These are phyloP conservation scores for Zanthoxylum bungeanum DNA, from an alignment of 345 rosid genomes.

Conservation along the genomic window DNA sequence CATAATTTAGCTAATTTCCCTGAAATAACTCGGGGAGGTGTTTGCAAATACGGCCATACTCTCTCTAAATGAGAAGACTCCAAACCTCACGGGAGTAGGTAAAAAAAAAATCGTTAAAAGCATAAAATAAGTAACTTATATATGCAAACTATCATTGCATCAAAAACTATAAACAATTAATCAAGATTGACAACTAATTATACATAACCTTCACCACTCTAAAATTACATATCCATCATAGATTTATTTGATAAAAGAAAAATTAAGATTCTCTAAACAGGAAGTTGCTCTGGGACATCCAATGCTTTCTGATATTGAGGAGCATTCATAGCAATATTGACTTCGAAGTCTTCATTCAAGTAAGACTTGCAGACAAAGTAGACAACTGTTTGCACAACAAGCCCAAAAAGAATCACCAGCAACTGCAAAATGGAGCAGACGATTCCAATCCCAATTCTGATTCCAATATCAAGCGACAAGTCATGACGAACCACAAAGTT, in stretches of 20 bases:
- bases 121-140: too few relatives aligned
- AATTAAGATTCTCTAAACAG: not conserved
- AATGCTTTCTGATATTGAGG: not conserved
- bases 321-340: constrained; percentile 14
- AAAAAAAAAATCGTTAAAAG: too few relatives aligned
- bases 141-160: too few relatives aligned
- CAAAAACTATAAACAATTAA: too few relatives aligned
- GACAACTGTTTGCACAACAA: constrained; percentile 41
- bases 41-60: too few relatives aligned
- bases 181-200: not conserved
- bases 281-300: not conserved
- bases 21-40: too few relatives aligned
- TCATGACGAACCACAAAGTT: constrained; percentile 9
- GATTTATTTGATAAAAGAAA: too few relatives aligned
- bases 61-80: too few relatives aligned
- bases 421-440: constrained; percentile 31
- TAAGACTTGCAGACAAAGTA: constrained; percentile 61
- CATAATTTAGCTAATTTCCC: too few relatives aligned
- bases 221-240: too few relatives aligned
- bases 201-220: not conserved
- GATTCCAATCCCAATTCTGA: constrained; percentile 20
- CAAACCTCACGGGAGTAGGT: too few relatives aligned
- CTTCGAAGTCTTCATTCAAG: too few relatives aligned
- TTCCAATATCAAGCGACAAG: not conserved
- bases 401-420: constrained; percentile 30